Evolutionary conservation across 495 filamentous ascomycete genomes (phyloP).

Genomic region (Parathielavia hyrcaniae): DNA sequence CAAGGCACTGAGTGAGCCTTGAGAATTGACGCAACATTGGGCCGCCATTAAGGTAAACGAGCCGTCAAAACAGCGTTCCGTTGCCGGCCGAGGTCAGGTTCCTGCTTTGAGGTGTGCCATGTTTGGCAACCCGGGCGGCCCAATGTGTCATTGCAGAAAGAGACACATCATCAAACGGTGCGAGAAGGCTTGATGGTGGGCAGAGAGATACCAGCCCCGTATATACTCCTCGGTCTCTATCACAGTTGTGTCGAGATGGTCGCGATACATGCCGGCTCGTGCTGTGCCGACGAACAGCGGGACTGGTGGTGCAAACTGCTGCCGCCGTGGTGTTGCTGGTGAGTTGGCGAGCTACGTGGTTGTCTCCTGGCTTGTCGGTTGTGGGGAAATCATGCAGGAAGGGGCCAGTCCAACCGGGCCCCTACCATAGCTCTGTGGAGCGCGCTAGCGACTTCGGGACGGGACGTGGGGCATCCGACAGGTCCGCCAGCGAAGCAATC

Average conservation of each 20-base stretch:
- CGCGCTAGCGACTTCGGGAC: slow-evolving; percentile 19
- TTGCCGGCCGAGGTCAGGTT: slow-evolving; percentile 9
- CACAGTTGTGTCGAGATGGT: background rate
- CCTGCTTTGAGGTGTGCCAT: background rate
- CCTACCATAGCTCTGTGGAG: slow-evolving; percentile 18
- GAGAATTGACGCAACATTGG: slow-evolving; percentile 18
- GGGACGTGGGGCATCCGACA: slow-evolving; percentile 18
- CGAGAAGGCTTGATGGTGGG: background rate
- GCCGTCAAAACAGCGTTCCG: slow-evolving; percentile 2
- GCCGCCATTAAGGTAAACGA: slow-evolving; percentile 11
- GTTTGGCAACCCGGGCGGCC: slow-evolving; percentile 6
- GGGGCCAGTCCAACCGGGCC: slow-evolving; percentile 18
- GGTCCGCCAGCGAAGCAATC: slow-evolving; percentile 10
- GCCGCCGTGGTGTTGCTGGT: slow-evolving; percentile 19
- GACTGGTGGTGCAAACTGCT: slow-evolving; percentile 7
- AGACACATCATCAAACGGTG: slow-evolving; percentile 15
- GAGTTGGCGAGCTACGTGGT: slow-evolving; percentile 41
- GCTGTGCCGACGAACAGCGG: background rate
- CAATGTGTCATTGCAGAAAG: slow-evolving; percentile 11
- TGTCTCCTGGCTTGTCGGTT: slow-evolving; percentile 36
- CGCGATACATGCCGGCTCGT: background rate
- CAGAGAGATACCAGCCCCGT: no score
- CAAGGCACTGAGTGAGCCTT: slow-evolving; percentile 6
- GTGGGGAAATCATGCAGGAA: slow-evolving; percentile 26
- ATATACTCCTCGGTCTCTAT: no score